phyloP scores from a whole-genome alignment of 176 grass and related monocot species.

The Bolboschoenus planiculmis region DNA sequence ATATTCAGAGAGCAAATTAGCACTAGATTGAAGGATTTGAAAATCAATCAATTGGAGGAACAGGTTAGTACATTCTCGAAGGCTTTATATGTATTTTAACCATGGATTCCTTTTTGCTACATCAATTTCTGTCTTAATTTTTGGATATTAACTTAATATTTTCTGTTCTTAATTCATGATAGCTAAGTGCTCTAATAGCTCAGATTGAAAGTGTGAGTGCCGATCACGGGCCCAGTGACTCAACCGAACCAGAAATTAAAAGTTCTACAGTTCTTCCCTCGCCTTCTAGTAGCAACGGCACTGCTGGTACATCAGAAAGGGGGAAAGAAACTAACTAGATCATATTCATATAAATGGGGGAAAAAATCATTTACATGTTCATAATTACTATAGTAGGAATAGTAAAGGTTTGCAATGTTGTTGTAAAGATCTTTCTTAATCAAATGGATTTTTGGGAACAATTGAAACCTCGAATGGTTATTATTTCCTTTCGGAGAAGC shows the following conservation, averaged over 20 bases:
- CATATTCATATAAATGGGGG: neutral
- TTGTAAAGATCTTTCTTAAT: neutral
- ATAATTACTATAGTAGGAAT: neutral
- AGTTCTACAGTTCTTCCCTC: conserved; percentile 29
- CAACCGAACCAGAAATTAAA: conserved; percentile 26
- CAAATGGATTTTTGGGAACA: neutral
- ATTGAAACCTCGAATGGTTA: neutral
- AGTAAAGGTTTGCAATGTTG: neutral
- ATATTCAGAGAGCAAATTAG: conserved; percentile 64
- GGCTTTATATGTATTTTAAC: neutral
- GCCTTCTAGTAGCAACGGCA: conserved; percentile 24
- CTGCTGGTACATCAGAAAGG: conserved; percentile 11
- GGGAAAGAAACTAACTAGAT: conserved; percentile 10
- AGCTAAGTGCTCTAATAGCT: conserved; percentile 62
- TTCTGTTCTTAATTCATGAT: conserved; percentile 14
- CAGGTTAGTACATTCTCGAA: conserved; percentile 47
- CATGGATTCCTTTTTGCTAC: neutral
- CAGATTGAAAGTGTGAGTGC: conserved; percentile 37
- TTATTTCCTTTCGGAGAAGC: neutral
- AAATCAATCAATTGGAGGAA: conserved; percentile 66
- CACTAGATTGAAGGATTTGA: conserved; percentile 52
- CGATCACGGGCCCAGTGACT: conserved; percentile 27
- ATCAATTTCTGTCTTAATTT: neutral
- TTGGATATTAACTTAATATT: neutral
- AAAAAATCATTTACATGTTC: neutral